Evolutionary conservation across 441 rosid species (phyloP).

Genomic region (Euphorbia celastroides): DNA sequence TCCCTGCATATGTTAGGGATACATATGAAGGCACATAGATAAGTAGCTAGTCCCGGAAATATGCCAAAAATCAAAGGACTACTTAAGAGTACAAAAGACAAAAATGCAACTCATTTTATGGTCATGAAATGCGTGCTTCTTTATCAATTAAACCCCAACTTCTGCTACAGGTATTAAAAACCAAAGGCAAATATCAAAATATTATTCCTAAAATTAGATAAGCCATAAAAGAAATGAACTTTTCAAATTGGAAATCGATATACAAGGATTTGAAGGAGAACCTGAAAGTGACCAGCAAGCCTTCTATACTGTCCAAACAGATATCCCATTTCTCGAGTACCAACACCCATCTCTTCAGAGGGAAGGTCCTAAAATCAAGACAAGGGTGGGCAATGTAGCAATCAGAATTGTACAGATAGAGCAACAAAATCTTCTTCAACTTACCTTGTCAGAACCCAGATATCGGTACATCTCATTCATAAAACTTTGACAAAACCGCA

Average conservation of each 20-base stretch:
- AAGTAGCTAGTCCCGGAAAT: constrained; percentile 16
- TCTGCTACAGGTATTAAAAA: background rate
- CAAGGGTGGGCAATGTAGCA: constrained; percentile 5
- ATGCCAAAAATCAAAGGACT: background rate
- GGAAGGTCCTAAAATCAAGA: constrained; percentile 72
- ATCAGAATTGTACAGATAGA: constrained; percentile 7
- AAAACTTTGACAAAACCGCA: constrained; percentile 99
- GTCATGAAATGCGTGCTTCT: background rate
- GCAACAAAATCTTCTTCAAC: constrained; percentile 7
- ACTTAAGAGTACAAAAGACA: constrained; percentile 1
- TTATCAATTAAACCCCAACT: background rate
- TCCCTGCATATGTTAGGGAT: constrained; percentile 87
- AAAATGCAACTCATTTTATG: background rate
- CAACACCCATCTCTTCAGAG: constrained; percentile 99
- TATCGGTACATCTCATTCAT: constrained; percentile 92
- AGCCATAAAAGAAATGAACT: background rate
- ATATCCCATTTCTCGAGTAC: constrained; percentile 97
- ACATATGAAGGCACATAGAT: constrained; percentile 38
- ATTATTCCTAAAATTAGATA: background rate
- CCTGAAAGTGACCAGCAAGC: constrained; percentile 97
- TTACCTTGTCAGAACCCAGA: constrained; percentile 91
- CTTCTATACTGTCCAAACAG: constrained; percentile 97
- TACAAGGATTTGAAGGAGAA: constrained; percentile 22
- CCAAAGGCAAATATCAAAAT: background rate
- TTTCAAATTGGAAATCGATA: background rate